Evolutionary conservation across 2,329 filamentous ascomycete species (phyloP).

Genomic region (Alternaria incomplexa): DNA sequence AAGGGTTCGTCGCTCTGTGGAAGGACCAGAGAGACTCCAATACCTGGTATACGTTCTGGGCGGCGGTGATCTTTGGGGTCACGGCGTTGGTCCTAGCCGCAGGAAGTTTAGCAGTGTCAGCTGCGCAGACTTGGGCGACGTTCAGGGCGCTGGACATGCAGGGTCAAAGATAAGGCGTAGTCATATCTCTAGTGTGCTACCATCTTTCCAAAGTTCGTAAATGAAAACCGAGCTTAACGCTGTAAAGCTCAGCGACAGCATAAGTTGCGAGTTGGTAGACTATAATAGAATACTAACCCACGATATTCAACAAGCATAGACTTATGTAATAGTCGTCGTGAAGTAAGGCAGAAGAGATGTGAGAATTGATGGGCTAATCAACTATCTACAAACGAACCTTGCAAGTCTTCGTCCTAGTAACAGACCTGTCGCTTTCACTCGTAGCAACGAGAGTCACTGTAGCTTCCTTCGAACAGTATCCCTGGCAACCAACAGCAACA

Average conservation of each 20-base stretch:
- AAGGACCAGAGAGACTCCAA: background rate
- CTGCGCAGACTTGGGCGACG: background rate
- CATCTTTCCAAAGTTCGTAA: background rate
- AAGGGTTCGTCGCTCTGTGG: background rate
- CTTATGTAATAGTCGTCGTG: background rate
- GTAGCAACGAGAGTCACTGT: conserved; percentile 54
- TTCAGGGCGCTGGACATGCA: background rate
- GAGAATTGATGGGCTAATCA: background rate
- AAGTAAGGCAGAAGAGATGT: background rate
- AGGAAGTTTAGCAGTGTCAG: background rate
- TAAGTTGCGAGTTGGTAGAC: background rate
- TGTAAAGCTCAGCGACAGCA: background rate
- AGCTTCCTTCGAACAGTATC: conserved; percentile 39
- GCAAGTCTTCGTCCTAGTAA: background rate
- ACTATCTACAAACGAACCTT: background rate
- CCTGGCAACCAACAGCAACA: conserved; percentile 51
- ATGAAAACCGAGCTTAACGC: background rate
- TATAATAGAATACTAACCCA: background rate
- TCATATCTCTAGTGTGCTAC: background rate
- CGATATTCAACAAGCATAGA: background rate
- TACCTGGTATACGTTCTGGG: background rate
- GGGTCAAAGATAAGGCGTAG: background rate
- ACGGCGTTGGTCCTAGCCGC: background rate
- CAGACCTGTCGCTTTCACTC: conserved; percentile 49
- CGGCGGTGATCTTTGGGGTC: background rate